Base-by-base conservation (phyloP, 139 green algal species). In the Picochlorum sp. region DNA sequence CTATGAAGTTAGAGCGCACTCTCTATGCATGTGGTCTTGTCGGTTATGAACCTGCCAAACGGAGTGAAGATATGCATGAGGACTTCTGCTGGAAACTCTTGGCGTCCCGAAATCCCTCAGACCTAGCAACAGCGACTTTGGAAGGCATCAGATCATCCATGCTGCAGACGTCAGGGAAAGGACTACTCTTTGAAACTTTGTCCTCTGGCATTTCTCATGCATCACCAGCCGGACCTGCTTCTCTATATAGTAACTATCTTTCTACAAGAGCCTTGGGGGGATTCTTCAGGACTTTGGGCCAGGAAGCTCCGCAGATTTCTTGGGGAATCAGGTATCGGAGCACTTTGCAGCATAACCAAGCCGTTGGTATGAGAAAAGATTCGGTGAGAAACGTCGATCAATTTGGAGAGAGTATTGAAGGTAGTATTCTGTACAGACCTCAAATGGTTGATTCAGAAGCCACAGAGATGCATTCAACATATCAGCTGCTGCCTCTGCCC, bases 401-500 rank as follows among this genome's bases (percentile, higher is more conserved):
- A 28, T 52, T 20, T 1, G 71, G 46, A 1, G 51, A 18, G 2
- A 56, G 24, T 1, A 49, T 14, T 32, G 26, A 28, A 13, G 23
- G 47, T 28, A 20, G 6, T 20, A 23, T 74, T 10, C 38, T 61
- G 1, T 66, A 21, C 11, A 26, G 18, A 21, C 11, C 65, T 14
- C n/a, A 50, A 52, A 58, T 78, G 54, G 58, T 69, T 26, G 44
- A 60, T 23, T 51, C 34, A 2, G 37, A 41, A 3, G 59, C 65
- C 8, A 28, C 57, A 58, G 65, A 74, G 47, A 37, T 61, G 46
- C 58, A 74, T 37, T 26, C 38, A 6, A 41, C 71, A 1, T 45
- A 73, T 61, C 65, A 70, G 38, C 34, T 78, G 16, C 64, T 78
- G 56, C 65, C 71, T 10, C 9, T 58, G 24, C 77, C 84, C 3